Percentiles rank a stretch among this genome's conserved stretches.
Conservation (phyloP, 179 eudicot genomes). For the Dionaea muscipula region DNA sequence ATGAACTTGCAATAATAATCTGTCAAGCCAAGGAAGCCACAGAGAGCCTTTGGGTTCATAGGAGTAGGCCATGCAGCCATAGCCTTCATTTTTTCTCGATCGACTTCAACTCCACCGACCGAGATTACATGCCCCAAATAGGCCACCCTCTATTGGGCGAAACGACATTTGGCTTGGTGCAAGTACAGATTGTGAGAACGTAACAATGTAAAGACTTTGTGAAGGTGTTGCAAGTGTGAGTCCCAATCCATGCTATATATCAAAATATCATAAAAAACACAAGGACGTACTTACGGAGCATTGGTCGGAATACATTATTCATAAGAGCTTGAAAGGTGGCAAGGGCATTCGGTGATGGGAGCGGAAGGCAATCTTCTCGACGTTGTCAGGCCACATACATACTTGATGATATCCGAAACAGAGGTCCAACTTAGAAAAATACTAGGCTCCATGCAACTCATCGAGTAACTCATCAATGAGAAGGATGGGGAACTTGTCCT, state of each 20-base stretch:
- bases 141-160: too few species aligned
- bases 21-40: too few species aligned
- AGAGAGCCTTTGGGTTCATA: too few species aligned
- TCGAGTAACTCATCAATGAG: not conserved
- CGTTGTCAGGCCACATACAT: not conserved
- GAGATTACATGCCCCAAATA: too few species aligned
- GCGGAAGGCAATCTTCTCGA: not conserved
- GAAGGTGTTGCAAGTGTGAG: not conserved
- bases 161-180: too few species aligned
- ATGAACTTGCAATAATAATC: too few species aligned
- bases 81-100: too few species aligned
- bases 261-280: not conserved
- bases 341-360: not conserved
- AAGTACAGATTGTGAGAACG: too few species aligned
- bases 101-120: too few species aligned
- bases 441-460: not conserved
- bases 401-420: not conserved
- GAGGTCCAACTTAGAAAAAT: not conserved
- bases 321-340: not conserved
- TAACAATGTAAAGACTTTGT: too few species aligned
- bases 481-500: not conserved
- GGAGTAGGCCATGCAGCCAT: too few species aligned
- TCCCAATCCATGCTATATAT: not conserved
- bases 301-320: not conserved
- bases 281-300: not conserved